These are phyloP conservation scores for Picochlorum costavermella DNA, from an alignment of 139 green algal genomes.

Conservation along the genomic window DNA sequence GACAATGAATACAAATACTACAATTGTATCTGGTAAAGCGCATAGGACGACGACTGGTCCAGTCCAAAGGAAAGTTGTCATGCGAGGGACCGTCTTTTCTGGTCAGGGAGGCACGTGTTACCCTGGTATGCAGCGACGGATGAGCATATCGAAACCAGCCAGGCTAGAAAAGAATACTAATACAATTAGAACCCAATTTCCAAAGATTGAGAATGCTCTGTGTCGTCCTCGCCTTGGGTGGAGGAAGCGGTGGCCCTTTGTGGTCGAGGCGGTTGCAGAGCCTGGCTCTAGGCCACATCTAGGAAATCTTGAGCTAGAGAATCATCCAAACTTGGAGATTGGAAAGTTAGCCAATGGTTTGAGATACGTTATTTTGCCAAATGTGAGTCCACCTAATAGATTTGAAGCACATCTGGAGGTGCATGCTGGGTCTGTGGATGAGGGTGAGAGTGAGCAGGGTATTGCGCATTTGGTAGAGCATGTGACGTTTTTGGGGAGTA, in stretches of 20 bases:
- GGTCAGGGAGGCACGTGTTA: too few species aligned
- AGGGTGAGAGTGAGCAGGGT: constrained; percentile 72
- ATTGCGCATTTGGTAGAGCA: constrained; percentile 98
- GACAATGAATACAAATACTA: too few species aligned
- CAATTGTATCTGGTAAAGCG: too few species aligned
- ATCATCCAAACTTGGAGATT: constrained; percentile 50
- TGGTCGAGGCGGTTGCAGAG: constrained; percentile 8
- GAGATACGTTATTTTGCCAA: constrained; percentile 93
- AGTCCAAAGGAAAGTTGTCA: too few species aligned
- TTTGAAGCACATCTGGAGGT: constrained; percentile 96
- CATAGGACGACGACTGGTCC: too few species aligned
- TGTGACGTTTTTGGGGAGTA: constrained; percentile 94
- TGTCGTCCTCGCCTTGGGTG: background rate
- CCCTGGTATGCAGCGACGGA: too few species aligned
- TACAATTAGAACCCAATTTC: too few species aligned
- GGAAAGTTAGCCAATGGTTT: constrained; percentile 74
- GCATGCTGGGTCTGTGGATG: constrained; percentile 66
- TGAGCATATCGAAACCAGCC: too few species aligned
- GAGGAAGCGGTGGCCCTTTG: background rate
- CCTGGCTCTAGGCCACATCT: background rate
- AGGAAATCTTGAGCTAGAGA: constrained; percentile 39
- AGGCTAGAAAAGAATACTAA: too few species aligned
- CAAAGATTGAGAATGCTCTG: background rate
- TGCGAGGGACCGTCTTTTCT: too few species aligned
- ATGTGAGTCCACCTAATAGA: constrained; percentile 75